Percentiles rank a stretch among this genome's conserved stretches.
Evolutionary conservation across 2,329 filamentous ascomycete species (phyloP).

Genomic region (Exophiala bonariae): DNA sequence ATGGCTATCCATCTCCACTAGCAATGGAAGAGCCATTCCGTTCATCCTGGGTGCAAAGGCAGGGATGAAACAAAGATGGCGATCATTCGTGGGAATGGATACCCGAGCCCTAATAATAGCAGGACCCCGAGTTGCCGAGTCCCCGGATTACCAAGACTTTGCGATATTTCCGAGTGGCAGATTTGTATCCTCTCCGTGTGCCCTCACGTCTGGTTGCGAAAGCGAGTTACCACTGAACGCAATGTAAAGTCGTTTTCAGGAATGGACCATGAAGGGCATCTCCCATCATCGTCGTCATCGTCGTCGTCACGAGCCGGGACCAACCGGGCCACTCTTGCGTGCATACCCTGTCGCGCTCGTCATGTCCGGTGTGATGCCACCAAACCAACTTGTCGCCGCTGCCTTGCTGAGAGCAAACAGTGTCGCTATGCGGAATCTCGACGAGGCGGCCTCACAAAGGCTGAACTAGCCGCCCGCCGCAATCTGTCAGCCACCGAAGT

Average conservation of each 20-base stretch:
- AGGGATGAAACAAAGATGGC: no score
- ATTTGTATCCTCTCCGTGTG: no score
- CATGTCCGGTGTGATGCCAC: slow-evolving; percentile 51
- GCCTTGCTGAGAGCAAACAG: slow-evolving; percentile 41
- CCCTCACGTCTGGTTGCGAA: no score
- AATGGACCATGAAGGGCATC: background rate
- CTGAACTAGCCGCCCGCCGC: slow-evolving; percentile 23
- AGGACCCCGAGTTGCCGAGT: slow-evolving; percentile 6
- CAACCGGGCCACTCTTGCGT: slow-evolving; percentile 19
- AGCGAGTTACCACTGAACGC: no score
- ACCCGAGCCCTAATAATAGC: no score
- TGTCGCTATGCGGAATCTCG: slow-evolving; percentile 52
- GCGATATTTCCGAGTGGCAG: no score
- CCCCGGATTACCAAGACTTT: background rate
- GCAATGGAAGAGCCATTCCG: no score
- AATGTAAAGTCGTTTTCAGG: background rate
- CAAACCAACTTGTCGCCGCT: slow-evolving; percentile 45
- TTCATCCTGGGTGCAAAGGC: no score
- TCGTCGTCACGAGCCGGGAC: background rate
- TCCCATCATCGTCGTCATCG: no score
- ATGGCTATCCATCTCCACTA: no score
- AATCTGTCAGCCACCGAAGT: slow-evolving; percentile 27
- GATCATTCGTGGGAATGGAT: no score
- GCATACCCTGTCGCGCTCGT: slow-evolving; percentile 37
- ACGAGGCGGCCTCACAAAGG: slow-evolving; percentile 36